phyloP scores from a whole-genome alignment of 768 basidiomycete genomes.

The Lactarius tabidus region DNA sequence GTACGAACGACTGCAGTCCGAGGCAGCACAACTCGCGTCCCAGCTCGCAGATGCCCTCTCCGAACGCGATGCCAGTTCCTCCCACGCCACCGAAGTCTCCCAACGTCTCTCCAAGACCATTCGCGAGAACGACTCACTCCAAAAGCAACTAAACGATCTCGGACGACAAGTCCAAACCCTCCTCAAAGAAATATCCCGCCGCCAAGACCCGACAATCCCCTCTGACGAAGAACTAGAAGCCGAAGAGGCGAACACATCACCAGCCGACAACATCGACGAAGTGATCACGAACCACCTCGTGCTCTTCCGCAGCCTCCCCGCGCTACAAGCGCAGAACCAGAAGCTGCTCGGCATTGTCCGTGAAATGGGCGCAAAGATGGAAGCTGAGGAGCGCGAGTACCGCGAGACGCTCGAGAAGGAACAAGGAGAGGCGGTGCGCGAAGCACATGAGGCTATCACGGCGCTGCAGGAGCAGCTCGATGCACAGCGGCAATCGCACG shows the following conservation, averaged over 20 bases:
- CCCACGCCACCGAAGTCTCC: slow-evolving; percentile 51
- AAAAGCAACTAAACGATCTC: slow-evolving; percentile 25
- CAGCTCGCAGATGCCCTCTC: slow-evolving; percentile 72
- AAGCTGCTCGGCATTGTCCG: slow-evolving; percentile 79
- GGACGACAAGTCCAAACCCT: slow-evolving; percentile 71
- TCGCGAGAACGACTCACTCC: slow-evolving; percentile 24
- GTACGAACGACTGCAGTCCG: slow-evolving; percentile 77
- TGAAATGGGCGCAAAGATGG: slow-evolving; percentile 80
- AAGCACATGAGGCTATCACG: slow-evolving; percentile 85
- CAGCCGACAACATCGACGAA: slow-evolving; percentile 59
- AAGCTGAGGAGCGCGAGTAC: slow-evolving; percentile 77
- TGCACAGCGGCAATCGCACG: slow-evolving; percentile 64
- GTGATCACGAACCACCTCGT: slow-evolving; percentile 90
- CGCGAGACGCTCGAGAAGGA: slow-evolving; percentile 65
- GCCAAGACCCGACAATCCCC: slow-evolving; percentile 78
- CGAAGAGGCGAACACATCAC: slow-evolving; percentile 40
- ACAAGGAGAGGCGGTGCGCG: slow-evolving; percentile 73
- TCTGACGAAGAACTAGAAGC: slow-evolving; percentile 55
- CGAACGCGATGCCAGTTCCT: slow-evolving; percentile 66
- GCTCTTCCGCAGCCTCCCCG: slow-evolving; percentile 72
- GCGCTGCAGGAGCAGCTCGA: slow-evolving; percentile 76
- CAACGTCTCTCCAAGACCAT: slow-evolving; percentile 23
- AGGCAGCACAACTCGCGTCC: slow-evolving; percentile 73
- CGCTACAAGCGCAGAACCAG: slow-evolving; percentile 90
- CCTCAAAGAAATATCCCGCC: slow-evolving; percentile 73